These are phyloP conservation scores for Immersiporthe knoxdaviesiana DNA, from an alignment of 2,329 filamentous ascomycete species.

Conservation along the genomic window DNA sequence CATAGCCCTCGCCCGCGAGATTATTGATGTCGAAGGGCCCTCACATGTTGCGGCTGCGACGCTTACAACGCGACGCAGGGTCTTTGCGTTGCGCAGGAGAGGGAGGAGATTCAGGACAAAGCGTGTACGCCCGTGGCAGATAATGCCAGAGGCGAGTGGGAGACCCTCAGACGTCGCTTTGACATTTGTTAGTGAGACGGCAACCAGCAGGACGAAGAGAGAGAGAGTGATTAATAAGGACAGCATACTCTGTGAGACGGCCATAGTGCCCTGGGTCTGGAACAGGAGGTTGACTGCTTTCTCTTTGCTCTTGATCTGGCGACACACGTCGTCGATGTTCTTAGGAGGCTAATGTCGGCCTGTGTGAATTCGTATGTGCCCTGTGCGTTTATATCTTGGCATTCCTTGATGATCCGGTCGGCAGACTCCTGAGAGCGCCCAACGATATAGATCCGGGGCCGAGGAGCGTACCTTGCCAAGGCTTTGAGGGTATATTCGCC, in stretches of 20 bases:
- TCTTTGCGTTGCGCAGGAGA: slow-evolving; percentile 35
- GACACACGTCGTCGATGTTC: slow-evolving; percentile 53
- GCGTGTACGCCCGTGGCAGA: slow-evolving; percentile 41
- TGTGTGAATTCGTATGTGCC: slow-evolving; percentile 52
- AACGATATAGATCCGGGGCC: slow-evolving; percentile 53
- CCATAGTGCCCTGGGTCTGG: slow-evolving; percentile 44
- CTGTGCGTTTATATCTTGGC: slow-evolving; percentile 42
- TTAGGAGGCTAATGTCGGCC: slow-evolving; percentile 54
- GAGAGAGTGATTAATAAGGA: no score
- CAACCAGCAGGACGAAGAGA: not conserved
- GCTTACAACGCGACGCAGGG: slow-evolving; percentile 35
- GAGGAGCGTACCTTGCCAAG: slow-evolving; percentile 43
- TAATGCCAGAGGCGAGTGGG: slow-evolving; percentile 30
- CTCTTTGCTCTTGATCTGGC: slow-evolving; percentile 49
- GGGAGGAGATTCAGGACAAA: slow-evolving; percentile 43
- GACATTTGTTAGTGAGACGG: not conserved
- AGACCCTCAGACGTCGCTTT: slow-evolving; percentile 19
- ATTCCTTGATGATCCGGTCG: slow-evolving; percentile 43
- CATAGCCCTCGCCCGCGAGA: slow-evolving; percentile 22
- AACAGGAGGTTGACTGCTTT: slow-evolving; percentile 51
- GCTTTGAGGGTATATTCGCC: slow-evolving; percentile 50
- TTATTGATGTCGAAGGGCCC: slow-evolving; percentile 22
- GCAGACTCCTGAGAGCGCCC: slow-evolving; percentile 45
- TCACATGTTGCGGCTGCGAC: slow-evolving; percentile 18
- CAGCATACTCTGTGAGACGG: slow-evolving; percentile 19